A percentile compares a stretch with the other conserved stretches of the same genome.
phyloP scores from a whole-genome alignment of 2,329 filamentous ascomycete species.

The Dothideomycetidae sp. region DNA sequence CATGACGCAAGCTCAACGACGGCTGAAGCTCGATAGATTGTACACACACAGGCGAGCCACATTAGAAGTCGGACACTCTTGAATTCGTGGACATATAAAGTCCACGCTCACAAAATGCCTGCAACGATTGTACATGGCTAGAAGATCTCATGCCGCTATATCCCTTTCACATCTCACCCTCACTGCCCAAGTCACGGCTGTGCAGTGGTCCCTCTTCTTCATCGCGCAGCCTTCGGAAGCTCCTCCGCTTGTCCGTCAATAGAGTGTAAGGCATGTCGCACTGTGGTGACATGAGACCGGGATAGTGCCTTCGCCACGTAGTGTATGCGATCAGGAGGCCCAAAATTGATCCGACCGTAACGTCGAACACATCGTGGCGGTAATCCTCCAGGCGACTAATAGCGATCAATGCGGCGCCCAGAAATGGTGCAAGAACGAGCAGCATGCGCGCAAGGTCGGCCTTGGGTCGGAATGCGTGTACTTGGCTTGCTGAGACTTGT shows the following conservation, averaged over 20 bases:
- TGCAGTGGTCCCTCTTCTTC: slow-evolving; percentile 32
- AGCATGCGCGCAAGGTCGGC: slow-evolving; percentile 43
- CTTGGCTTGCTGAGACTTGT: slow-evolving; percentile 39
- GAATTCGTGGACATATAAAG: no score
- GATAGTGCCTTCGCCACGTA: slow-evolving; percentile 48
- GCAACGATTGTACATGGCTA: no score
- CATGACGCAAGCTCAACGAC: no score
- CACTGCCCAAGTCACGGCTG: no score
- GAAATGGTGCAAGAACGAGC: slow-evolving; percentile 39
- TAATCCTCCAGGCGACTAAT: slow-evolving; percentile 50
- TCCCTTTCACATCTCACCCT: no score
- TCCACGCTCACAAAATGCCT: no score
- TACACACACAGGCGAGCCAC: no score
- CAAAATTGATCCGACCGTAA: slow-evolving; percentile 40
- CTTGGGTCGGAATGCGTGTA: slow-evolving; percentile 43
- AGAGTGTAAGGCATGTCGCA: slow-evolving; percentile 39
- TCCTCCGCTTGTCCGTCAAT: slow-evolving; percentile 16
- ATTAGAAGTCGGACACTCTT: no score
- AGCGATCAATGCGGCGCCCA: slow-evolving; percentile 45
- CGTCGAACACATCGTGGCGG: slow-evolving; percentile 49
- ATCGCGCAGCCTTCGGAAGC: slow-evolving; percentile 28
- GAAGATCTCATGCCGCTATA: no score
- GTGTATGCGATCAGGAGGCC: slow-evolving; percentile 42
- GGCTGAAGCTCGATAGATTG: no score
- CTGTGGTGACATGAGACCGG: slow-evolving; percentile 33